Evolutionary conservation across 306 rosid genomes (phyloP), one percentile per base, ranked within the genome.

Genomic region (Quillaja saponaria): DNA sequence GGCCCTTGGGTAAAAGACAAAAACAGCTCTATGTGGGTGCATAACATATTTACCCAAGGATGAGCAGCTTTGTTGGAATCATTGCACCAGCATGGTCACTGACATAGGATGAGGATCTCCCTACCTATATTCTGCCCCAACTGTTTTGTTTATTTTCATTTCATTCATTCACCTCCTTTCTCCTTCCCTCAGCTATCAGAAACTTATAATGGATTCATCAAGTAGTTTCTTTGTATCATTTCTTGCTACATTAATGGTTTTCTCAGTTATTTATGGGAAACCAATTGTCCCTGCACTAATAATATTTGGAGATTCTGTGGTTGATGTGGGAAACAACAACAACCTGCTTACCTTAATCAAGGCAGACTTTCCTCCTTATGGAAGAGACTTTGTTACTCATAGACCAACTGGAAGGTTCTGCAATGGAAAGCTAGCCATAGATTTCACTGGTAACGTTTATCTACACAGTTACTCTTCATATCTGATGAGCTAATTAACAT

Each of bases 361-460:
- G 74, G 80, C 94, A 42, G 76, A 83, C 76, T 80, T 80, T 40
- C 83, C 71, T 58, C 89, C 89, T 37, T 83, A 86, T 54, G 89
- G 87, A 59, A 82, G 89, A 81, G 87, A 86, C 80, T 86, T 86
- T 56, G 76, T 76, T 15, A 55, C 58, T 38, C 88, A 73, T 42
- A 57, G 9, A 73, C 83, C 94, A 13, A 86, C 89, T 2, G 94
- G 87, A 57, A 78, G 89, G 76, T 86, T 86, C 74, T 80, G 83
- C 68, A 83, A 82, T 51, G 89, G 89, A 52, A 86, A 86, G 71
- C 82, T 85, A 11, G 87, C 79, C 66, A 67, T 58, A 45, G 94
- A 86, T 59, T 78, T 80, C 72, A 80, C 84, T 13, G 86, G 88
- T 85, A 70, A 7, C 6, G 15, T 59, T 49, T 52, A n/a, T 20